Evolutionary conservation across 352 stramenopile species (phyloP).

Genomic region (Phytophthora pisi): DNA sequence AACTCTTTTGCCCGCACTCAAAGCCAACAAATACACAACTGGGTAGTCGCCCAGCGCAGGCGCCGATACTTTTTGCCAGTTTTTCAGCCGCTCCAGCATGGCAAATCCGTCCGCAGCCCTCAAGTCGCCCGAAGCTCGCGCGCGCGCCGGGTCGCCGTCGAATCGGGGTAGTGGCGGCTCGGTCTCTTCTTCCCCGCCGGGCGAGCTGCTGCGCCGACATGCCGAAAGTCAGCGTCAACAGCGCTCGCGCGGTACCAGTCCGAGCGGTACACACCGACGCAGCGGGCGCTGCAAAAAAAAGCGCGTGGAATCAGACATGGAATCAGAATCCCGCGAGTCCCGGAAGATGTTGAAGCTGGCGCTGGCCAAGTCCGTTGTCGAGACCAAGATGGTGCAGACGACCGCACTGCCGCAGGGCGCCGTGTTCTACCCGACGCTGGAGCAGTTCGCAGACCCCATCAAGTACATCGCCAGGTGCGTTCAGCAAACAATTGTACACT

Average conservation of each 20-base stretch:
- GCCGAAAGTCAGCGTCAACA: constrained; percentile 28
- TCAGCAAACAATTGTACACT: not conserved
- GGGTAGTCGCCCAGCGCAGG: not conserved
- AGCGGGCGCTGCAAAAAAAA: constrained; percentile 45
- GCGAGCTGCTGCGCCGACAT: constrained; percentile 23
- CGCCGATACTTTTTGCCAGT: constrained; percentile 6
- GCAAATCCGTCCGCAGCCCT: constrained; percentile 8
- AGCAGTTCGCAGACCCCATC: constrained; percentile 89
- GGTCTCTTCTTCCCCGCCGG: constrained; percentile 20
- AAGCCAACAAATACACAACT: not conserved
- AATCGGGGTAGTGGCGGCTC: constrained; percentile 14
- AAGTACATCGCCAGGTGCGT: constrained; percentile 85
- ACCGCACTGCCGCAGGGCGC: constrained; percentile 41
- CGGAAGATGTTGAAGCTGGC: constrained; percentile 74
- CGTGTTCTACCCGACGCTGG: constrained; percentile 82
- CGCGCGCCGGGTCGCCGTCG: not conserved
- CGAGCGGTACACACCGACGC: constrained; percentile 36
- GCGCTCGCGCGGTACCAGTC: constrained; percentile 27
- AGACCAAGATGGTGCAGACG: constrained; percentile 50
- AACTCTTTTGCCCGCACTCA: constrained; percentile 20
- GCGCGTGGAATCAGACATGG: constrained; percentile 35
- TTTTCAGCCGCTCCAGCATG: constrained; percentile 21
- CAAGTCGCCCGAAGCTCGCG: not conserved
- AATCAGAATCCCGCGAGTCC: constrained; percentile 31
- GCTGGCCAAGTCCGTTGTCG: constrained; percentile 52